phyloP scores from a whole-genome alignment of 2,329 filamentous ascomycete genomes.

The Aaosphaeria arxii region DNA sequence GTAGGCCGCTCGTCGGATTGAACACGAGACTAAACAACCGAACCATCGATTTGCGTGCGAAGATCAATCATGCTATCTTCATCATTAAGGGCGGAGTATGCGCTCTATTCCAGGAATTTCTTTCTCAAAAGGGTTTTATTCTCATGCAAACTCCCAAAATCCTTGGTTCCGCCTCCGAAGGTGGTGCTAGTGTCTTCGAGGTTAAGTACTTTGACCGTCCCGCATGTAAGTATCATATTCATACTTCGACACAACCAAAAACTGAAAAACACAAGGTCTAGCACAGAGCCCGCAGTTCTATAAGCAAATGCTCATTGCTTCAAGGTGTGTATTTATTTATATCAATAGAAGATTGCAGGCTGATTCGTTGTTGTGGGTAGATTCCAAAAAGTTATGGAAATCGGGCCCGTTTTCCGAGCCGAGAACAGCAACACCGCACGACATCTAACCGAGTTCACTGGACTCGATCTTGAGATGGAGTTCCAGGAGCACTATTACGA shows the following conservation, averaged over 20 bases:
- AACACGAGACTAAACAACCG: slow-evolving; percentile 87
- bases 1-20: slow-evolving; percentile 71
- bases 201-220: slow-evolving; percentile 85
- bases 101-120: slow-evolving; percentile 74
- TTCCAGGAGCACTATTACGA: slow-evolving; percentile 77
- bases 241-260: no score
- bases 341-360: no score
- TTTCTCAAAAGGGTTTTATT: slow-evolving; percentile 70
- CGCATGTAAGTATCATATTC: slow-evolving; percentile 50
- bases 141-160: slow-evolving; percentile 88
- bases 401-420: slow-evolving; percentile 80
- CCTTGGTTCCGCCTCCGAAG: slow-evolving; percentile 86
- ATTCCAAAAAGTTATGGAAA: slow-evolving; percentile 73
- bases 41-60: slow-evolving; percentile 86
- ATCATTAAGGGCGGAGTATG: slow-evolving; percentile 63
- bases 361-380: no score
- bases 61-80: slow-evolving; percentile 88
- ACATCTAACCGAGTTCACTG: slow-evolving; percentile 86
- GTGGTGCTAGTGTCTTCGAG: slow-evolving; percentile 87
- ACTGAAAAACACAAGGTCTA: slow-evolving; percentile 36
- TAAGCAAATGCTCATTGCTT: slow-evolving; percentile 83
- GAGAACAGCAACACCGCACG: slow-evolving; percentile 82
- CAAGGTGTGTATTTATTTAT: slow-evolving; percentile 42
- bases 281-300: slow-evolving; percentile 83
- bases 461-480: slow-evolving; percentile 88